Conservation (phyloP, 495 filamentous ascomycete genomes). For the Penicillium dipodomyicola region DNA sequence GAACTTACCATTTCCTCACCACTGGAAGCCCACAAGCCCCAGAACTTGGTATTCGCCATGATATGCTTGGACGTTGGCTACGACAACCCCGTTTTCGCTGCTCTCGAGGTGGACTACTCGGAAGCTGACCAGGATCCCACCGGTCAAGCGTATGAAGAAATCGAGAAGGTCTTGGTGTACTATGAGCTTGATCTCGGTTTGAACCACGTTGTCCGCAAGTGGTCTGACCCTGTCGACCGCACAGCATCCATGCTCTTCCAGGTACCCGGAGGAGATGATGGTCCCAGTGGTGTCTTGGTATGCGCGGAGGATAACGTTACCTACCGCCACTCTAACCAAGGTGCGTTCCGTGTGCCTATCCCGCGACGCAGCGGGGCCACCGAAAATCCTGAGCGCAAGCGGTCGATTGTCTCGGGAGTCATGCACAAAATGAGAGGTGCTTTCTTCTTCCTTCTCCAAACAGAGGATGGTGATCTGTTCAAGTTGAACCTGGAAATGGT, state of each 20-base stretch:
- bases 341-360: slow-evolving; percentile 83
- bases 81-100: slow-evolving; percentile 94
- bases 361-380: slow-evolving; percentile 80
- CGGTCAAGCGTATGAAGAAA: slow-evolving; percentile 73
- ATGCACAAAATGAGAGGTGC: slow-evolving; percentile 98
- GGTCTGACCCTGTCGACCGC: slow-evolving; percentile 90
- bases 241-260: slow-evolving; percentile 89
- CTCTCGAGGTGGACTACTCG: slow-evolving; percentile 88
- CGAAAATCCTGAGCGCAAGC: slow-evolving; percentile 89
- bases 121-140: slow-evolving; percentile 90
- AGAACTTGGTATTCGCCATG: slow-evolving; percentile 84
- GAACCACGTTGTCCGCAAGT: slow-evolving; percentile 95
- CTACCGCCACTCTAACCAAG: slow-evolving; percentile 90
- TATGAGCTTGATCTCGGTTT: slow-evolving; percentile 96
- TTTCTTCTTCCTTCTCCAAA: slow-evolving; percentile 96
- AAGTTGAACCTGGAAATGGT: slow-evolving; percentile 92
- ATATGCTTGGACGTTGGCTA: slow-evolving; percentile 90
- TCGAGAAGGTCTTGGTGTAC: slow-evolving; percentile 89
- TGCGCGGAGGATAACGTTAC: slow-evolving; percentile 93
- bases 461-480: slow-evolving; percentile 95
- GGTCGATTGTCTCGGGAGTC: slow-evolving; percentile 79
- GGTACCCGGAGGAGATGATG: slow-evolving; percentile 90
- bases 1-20: slow-evolving; percentile 96
- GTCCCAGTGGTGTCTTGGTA: slow-evolving; percentile 90
- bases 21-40: slow-evolving; percentile 95